Evolutionary conservation across 441 rosid species (phyloP).

Genomic region (Raphanus hybrid): DNA sequence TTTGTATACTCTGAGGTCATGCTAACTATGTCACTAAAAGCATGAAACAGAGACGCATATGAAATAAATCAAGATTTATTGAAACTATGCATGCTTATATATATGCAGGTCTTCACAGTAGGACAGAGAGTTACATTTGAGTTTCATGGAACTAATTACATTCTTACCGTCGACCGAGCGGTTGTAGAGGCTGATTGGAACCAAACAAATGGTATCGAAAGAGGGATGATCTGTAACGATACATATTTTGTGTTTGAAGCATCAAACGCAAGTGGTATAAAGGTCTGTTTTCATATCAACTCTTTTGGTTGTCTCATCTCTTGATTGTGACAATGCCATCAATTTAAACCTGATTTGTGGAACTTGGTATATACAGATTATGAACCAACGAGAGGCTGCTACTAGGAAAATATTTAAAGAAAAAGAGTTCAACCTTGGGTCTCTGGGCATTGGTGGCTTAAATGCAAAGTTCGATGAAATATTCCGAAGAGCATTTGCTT

Average conservation of each 20-base stretch:
- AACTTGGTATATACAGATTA: constrained; percentile 4
- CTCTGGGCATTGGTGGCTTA: background rate
- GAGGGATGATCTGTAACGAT: constrained; percentile 4
- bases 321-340: too few species aligned
- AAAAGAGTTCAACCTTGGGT: background rate
- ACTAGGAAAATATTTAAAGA: background rate
- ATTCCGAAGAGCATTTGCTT: constrained; percentile 98
- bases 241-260: background rate
- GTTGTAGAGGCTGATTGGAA: background rate
- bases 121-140: constrained; percentile 2
- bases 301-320: background rate
- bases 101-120: constrained; percentile 1
- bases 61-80: background rate
- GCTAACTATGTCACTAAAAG: background rate
- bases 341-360: background rate
- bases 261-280: background rate
- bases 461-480: constrained; percentile 44
- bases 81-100: constrained; percentile 6
- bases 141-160: background rate
- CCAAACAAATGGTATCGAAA: background rate
- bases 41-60: background rate
- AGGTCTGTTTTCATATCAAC: background rate
- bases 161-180: background rate
- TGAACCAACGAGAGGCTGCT: constrained; percentile 3
- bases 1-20: constrained; percentile 8